phyloP scores from a whole-genome alignment of 495 filamentous ascomycete species.

The Pseudoneurospora amorphoporcata region DNA sequence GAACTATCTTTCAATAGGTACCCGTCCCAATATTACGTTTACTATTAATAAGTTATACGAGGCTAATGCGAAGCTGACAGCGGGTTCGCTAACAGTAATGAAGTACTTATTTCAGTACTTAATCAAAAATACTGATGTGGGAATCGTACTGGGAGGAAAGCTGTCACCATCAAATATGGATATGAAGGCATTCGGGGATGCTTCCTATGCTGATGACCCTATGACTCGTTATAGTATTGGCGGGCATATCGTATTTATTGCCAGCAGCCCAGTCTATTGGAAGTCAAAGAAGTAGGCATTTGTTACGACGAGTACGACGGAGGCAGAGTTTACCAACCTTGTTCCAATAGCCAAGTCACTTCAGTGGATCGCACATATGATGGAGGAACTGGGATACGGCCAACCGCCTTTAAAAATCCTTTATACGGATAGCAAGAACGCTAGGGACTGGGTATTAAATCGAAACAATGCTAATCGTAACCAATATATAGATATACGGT shows the following conservation, averaged over 20 bases:
- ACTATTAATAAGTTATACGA: no score
- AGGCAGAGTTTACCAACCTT: background rate
- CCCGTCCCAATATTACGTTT: no score
- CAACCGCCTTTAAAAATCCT: background rate
- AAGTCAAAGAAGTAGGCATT: conserved; percentile 5
- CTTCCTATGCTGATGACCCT: background rate
- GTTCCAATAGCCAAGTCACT: background rate
- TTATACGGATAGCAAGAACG: background rate
- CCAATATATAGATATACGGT: background rate
- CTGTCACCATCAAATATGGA: background rate
- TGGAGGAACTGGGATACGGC: background rate
- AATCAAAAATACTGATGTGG: fast-evolving
- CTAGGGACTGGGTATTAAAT: background rate
- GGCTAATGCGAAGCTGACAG: no score
- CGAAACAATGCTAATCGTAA: background rate
- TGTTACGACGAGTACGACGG: background rate
- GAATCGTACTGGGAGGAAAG: background rate
- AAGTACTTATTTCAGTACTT: background rate
- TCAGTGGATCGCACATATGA: background rate
- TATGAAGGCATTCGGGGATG: background rate
- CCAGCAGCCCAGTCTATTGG: background rate
- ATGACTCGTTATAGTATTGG: background rate
- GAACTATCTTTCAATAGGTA: no score
- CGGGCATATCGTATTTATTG: background rate
- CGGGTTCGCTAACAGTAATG: background rate